Evolutionary conservation across 768 basidiomycete genomes (phyloP).

Genomic region (Austroboletus festivus): DNA sequence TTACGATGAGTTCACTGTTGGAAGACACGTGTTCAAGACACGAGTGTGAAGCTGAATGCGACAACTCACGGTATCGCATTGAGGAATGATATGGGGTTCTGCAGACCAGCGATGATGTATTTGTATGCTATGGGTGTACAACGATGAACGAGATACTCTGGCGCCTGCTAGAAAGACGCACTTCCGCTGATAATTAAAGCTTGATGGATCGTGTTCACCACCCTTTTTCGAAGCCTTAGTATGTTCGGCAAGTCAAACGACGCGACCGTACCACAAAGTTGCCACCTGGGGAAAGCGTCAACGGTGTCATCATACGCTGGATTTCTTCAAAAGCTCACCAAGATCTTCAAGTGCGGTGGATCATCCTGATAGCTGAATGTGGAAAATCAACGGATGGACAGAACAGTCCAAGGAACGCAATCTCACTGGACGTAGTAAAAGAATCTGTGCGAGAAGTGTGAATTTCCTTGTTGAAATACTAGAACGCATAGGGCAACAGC

Average conservation of each 20-base stretch:
- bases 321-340: neutral
- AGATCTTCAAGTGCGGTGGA: neutral
- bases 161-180: neutral
- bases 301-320: neutral
- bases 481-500: neutral
- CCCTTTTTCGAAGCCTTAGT: neutral
- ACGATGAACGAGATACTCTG: neutral
- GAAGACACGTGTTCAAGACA: neutral
- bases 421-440: constrained; percentile 8
- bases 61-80: neutral
- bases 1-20: constrained; percentile 5
- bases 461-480: neutral
- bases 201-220: constrained; percentile 7
- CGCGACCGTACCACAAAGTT: neutral
- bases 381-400: neutral
- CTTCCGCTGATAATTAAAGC: constrained; percentile 1
- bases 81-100: neutral
- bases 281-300: constrained; percentile 5
- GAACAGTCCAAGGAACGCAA: neutral
- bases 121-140: neutral
- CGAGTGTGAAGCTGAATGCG: neutral
- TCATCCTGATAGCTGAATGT: constrained; percentile 4
- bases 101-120: neutral
- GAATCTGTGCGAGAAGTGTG: neutral
- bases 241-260: neutral